Conservation (phyloP, 306 rosid species). For the Vicia villosa region DNA sequence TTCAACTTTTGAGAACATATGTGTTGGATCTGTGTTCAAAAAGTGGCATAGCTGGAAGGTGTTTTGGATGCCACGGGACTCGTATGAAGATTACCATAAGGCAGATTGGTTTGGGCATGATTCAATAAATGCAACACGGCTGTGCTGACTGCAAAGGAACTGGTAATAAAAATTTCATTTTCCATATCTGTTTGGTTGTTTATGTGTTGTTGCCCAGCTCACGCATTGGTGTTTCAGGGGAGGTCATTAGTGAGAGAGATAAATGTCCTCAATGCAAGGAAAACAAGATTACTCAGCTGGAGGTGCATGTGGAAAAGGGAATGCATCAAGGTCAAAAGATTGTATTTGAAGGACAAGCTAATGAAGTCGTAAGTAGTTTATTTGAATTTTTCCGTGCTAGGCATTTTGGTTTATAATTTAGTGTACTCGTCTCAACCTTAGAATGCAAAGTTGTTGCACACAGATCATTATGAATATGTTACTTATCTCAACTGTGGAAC, state of each 20-base stretch:
- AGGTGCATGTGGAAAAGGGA: constrained; percentile 75
- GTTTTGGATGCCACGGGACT: constrained; percentile 73
- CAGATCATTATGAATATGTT: constrained; percentile 28
- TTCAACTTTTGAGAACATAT: no score
- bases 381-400: not conserved
- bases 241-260: constrained; percentile 73
- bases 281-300: constrained; percentile 56
- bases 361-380: constrained; percentile 63
- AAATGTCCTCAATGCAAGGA: constrained; percentile 74
- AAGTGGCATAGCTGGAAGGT: constrained; percentile 65
- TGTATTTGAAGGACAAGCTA: constrained; percentile 74
- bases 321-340: constrained; percentile 76
- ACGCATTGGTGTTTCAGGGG: constrained; percentile 50
- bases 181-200: constrained; percentile 6
- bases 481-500: constrained; percentile 48
- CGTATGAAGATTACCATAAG: constrained; percentile 68
- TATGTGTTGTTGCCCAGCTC: constrained; percentile 22
- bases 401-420: not conserved
- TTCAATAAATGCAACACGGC: constrained; percentile 75
- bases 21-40: no score
- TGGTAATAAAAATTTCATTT: constrained; percentile 47
- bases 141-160: constrained; percentile 72
- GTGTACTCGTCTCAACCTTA: constrained; percentile 24
- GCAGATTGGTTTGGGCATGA: constrained; percentile 69
- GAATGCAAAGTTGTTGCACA: constrained; percentile 13